Conservation (phyloP, 2,329 filamentous ascomycete genomes). For the Blastomyces parvus region DNA sequence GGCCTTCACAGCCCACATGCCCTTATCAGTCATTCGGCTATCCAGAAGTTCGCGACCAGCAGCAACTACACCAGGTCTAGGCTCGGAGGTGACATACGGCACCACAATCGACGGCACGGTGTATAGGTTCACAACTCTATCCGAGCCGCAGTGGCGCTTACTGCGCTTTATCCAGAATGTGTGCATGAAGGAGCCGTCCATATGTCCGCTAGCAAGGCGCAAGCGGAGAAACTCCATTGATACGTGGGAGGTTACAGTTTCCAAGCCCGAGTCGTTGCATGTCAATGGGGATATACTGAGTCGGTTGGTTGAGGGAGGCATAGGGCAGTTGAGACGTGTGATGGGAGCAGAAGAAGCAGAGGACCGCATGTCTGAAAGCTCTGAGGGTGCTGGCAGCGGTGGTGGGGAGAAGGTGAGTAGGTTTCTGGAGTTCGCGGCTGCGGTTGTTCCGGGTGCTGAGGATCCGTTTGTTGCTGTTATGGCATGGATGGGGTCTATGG, state of each 20-base stretch:
- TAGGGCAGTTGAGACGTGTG: conserved; percentile 24
- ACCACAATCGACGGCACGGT: conserved; percentile 60
- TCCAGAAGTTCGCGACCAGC: conserved; percentile 9
- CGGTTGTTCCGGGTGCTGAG: conserved; percentile 34
- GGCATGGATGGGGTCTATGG: conserved; percentile 27
- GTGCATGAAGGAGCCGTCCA: conserved; percentile 39
- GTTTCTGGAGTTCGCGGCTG: conserved; percentile 44
- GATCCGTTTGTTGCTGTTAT: conserved; percentile 25
- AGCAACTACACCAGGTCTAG: background rate
- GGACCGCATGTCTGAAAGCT: background rate
- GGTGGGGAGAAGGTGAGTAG: conserved; percentile 27
- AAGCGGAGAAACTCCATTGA: conserved; percentile 21
- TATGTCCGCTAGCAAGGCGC: conserved; percentile 43
- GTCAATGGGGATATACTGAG: conserved; percentile 58
- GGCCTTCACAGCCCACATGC: conserved; percentile 25
- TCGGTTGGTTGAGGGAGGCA: conserved; percentile 42
- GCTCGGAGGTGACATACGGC: conserved; percentile 50
- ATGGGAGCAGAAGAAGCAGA: conserved; percentile 16
- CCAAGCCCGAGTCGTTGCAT: conserved; percentile 47
- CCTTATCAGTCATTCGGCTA: conserved; percentile 28
- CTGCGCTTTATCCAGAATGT: conserved; percentile 66
- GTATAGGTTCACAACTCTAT: conserved; percentile 59
- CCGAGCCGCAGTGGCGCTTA: conserved; percentile 53
- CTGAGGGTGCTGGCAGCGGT: background rate
- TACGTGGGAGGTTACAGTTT: conserved; percentile 33